Evolutionary conservation across 2,329 filamentous ascomycete species (phyloP), one percentile per base, ranked within the genome.

Genomic region (Westerdykella sp.): DNA sequence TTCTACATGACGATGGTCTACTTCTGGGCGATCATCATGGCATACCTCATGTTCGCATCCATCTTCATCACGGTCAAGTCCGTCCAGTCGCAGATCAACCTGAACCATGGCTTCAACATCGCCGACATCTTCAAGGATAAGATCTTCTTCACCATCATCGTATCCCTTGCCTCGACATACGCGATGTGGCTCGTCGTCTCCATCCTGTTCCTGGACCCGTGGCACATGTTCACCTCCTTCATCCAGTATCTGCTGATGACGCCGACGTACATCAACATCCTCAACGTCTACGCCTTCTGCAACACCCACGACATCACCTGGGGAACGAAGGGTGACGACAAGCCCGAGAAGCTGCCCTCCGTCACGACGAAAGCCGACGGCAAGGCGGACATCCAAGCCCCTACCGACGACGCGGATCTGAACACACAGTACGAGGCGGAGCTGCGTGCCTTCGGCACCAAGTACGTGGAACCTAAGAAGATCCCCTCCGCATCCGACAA

Each of bases 211-310:
- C 82, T 97, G 68, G 93, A 98, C 66, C 93, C 93, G 4, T 98
- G 93, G 91, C 93, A 98, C 72, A 97, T 98, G 89, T 78, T 95
- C 67, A 97, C 93, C n/a, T 81, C 72, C 40, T 88, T 97, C 68
- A 68, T 89, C 39, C 93, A 97, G 78, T 98, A 98, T 67, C 82
- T 97, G 56, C 80, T 97, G 34, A 78, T 98, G 45, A 95, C 90
- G 0, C 93, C 93, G 0, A 95, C 90, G 0, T 98, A 95, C 71
- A 94, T 94, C 73, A 98, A 97, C 69, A 90, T 97, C 46, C 82
- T 98, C 59, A 98, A 97, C 74, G 93, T 98, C 44, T 98, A 97
- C 69, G 91, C 91, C 48, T 98, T 98, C 71, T 97, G 90, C 72
- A 96, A 96, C 70, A 95, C 90, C 21, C 90, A 96, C 76, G 90